Evolutionary conservation across 225 moss, liverwort and hornwort species (phyloP).

Genomic region (Anthoceros angustus): DNA sequence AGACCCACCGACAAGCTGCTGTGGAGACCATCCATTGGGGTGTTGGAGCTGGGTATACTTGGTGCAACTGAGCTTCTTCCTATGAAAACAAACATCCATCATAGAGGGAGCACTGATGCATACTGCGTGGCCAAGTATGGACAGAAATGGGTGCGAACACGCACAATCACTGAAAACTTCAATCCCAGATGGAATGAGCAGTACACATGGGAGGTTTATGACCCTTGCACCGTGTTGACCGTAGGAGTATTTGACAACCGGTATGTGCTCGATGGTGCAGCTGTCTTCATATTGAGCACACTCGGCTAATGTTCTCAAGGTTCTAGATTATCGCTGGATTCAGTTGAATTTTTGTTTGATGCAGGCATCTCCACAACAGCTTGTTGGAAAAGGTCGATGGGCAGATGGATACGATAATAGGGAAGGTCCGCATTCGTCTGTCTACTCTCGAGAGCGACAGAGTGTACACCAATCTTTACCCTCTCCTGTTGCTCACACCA

Average conservation of each 20-base stretch:
- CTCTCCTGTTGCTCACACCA: conserved; percentile 68
- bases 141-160: conserved; percentile 78
- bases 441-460: conserved; percentile 85
- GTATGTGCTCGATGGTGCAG: conserved; percentile 19
- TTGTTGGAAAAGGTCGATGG: conserved; percentile 20
- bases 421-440: conserved; percentile 70
- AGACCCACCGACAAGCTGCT: conserved; percentile 67
- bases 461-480: conserved; percentile 77
- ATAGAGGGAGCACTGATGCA: conserved; percentile 41
- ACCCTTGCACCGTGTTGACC: conserved; percentile 88
- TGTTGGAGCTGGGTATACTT: conserved; percentile 66
- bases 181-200: conserved; percentile 95
- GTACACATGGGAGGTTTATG: conserved; percentile 90
- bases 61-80: conserved; percentile 57
- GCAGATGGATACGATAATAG: conserved; percentile 59
- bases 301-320: no score
- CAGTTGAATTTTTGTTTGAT: no score
- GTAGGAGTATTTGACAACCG: conserved; percentile 86
- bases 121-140: conserved; percentile 87
- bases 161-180: conserved; percentile 68
- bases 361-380: conserved; percentile 45
- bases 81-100: conserved; percentile 49
- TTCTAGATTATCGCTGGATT: no score
- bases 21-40: conserved; percentile 66
- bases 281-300: no score